Evolutionary conservation across 345 rosid genomes (phyloP).

Genomic region (Carallia pectinifolia): DNA sequence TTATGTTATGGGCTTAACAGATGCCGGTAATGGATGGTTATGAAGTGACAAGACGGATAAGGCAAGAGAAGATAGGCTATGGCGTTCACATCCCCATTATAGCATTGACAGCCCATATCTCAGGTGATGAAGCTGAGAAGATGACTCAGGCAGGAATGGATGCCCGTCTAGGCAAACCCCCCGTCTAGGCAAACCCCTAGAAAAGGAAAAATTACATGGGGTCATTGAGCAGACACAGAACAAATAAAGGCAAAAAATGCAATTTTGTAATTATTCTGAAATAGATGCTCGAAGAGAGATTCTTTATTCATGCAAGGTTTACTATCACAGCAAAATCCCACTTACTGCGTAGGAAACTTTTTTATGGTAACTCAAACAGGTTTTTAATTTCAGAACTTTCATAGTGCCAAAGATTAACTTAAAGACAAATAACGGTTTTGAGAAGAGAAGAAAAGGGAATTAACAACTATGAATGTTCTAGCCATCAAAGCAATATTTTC

Average conservation of each 20-base stretch:
- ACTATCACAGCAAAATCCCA: no score
- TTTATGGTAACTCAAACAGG: no score
- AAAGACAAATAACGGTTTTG: no score
- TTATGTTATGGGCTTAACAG: constrained; percentile 1
- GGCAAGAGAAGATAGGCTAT: constrained; percentile 12
- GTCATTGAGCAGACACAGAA: neutral
- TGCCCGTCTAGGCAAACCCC: constrained; percentile 9
- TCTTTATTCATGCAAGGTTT: neutral
- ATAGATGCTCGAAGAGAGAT: neutral
- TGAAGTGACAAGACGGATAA: constrained; percentile 27
- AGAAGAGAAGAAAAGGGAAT: no score
- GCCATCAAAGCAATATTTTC: no score
- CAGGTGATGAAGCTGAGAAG: constrained; percentile 6
- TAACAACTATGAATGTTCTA: no score
- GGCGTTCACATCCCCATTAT: constrained; percentile 17
- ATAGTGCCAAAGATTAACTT: no score
- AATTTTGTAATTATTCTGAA: neutral
- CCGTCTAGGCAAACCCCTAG: constrained; percentile 10
- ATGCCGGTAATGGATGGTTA: constrained; percentile 29
- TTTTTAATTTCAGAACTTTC: no score
- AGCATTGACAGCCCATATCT: constrained; percentile 20
- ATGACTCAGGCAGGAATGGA: constrained; percentile 23
- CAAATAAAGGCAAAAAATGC: neutral
- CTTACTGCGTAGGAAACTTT: no score
- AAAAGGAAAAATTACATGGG: neutral